A percentile compares a stretch with the other conserved stretches of the same genome.
These are phyloP conservation scores for Pelargonium exstipulatum DNA, from an alignment of 441 rosid genomes.

Conservation along the genomic window DNA sequence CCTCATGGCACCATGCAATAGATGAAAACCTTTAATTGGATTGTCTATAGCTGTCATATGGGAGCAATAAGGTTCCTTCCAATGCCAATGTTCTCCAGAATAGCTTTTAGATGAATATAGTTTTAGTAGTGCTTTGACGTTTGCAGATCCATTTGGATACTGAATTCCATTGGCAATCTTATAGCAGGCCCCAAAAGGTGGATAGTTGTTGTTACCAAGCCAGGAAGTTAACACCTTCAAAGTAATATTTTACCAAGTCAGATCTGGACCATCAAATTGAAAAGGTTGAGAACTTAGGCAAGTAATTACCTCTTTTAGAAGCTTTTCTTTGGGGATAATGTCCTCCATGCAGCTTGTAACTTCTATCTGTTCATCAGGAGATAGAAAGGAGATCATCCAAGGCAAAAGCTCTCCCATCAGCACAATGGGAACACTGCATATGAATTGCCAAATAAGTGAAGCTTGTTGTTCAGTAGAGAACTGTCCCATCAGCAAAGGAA, in stretches of 20 bases:
- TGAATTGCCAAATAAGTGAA: slow-evolving; percentile 56
- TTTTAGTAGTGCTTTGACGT: slow-evolving; percentile 25
- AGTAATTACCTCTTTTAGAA: slow-evolving; percentile 49
- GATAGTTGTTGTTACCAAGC: slow-evolving; percentile 34
- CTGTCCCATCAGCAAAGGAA: slow-evolving; percentile 49
- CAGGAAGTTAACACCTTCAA: slow-evolving; percentile 60
- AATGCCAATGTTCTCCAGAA: slow-evolving; percentile 29
- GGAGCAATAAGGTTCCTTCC: slow-evolving; percentile 22
- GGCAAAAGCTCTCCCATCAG: slow-evolving; percentile 55
- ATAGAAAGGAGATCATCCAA: slow-evolving; percentile 56
- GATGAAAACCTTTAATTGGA: slow-evolving; percentile 38
- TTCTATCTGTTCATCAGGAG: slow-evolving; percentile 37
- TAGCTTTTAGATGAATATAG: slow-evolving; percentile 22
- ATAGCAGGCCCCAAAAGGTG: slow-evolving; percentile 19
- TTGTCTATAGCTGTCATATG: slow-evolving; percentile 25
- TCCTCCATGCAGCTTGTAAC: slow-evolving; percentile 34
- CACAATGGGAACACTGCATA: slow-evolving; percentile 57
- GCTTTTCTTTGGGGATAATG: slow-evolving; percentile 40
- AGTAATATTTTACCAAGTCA: slow-evolving; percentile 25
- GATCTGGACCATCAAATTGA: slow-evolving; percentile 14
- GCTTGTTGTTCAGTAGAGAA: slow-evolving; percentile 55
- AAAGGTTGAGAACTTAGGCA: slow-evolving; percentile 18
- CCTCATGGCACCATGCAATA: slow-evolving; percentile 55
- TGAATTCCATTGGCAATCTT: slow-evolving; percentile 24
- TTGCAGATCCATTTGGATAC: slow-evolving; percentile 22